Percentiles rank a stretch among this genome's conserved stretches.
These are phyloP conservation scores for Tetracladium marchalianum DNA, from an alignment of 495 filamentous ascomycete genomes.

Conservation along the genomic window DNA sequence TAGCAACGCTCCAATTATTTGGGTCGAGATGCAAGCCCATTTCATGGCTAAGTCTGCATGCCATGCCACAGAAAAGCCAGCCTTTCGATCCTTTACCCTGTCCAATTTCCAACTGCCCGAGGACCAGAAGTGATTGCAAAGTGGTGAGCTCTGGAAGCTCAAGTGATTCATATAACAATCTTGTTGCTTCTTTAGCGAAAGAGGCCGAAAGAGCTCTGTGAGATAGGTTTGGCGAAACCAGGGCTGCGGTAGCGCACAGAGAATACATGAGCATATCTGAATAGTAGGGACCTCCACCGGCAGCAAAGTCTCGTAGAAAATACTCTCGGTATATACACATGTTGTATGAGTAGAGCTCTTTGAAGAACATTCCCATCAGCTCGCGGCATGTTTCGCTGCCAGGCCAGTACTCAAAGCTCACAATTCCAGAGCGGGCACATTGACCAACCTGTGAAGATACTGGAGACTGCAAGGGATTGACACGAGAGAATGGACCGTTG, in stretches of 20 bases:
- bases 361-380: conserved; percentile 24
- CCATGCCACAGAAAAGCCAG: conserved; percentile 27
- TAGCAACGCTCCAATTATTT: conserved; percentile 22
- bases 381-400: conserved; percentile 18
- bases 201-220: conserved; percentile 19
- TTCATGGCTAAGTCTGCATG: conserved; percentile 19
- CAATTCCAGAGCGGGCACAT: neutral
- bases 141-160: conserved; percentile 25
- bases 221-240: conserved; percentile 16
- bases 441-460: conserved; percentile 1
- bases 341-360: conserved; percentile 21
- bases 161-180: conserved; percentile 21
- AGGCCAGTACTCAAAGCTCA: conserved; percentile 2
- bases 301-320: conserved; percentile 23
- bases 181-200: conserved; percentile 23
- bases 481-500: neutral
- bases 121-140: conserved; percentile 22
- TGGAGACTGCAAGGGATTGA: neutral
- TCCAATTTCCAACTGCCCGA: conserved; percentile 25
- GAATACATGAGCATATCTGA: conserved; percentile 25
- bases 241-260: conserved; percentile 24
- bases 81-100: conserved; percentile 23
- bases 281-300: conserved; percentile 23
- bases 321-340: conserved; percentile 27
- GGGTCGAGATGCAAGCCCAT: conserved; percentile 28